phyloP scores from a whole-genome alignment of 176 grass and related monocot species.

The Cymbopogon citratus region DNA sequence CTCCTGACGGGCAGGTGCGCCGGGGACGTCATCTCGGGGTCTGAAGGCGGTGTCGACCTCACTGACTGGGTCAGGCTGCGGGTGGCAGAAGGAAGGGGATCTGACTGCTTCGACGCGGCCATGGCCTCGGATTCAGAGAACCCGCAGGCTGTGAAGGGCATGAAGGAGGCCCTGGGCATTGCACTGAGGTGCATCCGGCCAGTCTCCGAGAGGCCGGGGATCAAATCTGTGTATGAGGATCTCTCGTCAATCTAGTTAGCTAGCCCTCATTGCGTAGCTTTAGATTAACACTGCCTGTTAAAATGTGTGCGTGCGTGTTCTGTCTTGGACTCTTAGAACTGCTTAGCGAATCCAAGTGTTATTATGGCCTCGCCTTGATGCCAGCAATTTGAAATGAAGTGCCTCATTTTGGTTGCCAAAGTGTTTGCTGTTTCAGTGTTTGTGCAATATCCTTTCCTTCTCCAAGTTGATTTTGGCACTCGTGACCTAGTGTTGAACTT shows the following conservation, averaged over 20 bases:
- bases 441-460: neutral
- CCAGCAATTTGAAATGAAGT: slow-evolving; percentile 35
- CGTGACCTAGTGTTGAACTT: too few species aligned
- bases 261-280: slow-evolving; percentile 21
- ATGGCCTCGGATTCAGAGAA: slow-evolving; percentile 64
- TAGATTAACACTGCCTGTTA: slow-evolving; percentile 38
- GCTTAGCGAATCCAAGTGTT: slow-evolving; percentile 30
- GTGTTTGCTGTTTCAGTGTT: neutral
- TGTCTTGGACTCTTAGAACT: neutral
- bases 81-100: slow-evolving; percentile 70
- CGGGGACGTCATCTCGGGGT: slow-evolving; percentile 51
- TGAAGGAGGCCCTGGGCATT: slow-evolving; percentile 88
- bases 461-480: neutral
- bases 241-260: slow-evolving; percentile 80
- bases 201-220: slow-evolving; percentile 77
- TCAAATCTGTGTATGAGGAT: slow-evolving; percentile 97
- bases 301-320: slow-evolving; percentile 1
- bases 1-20: slow-evolving; percentile 70
- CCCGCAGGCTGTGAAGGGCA: slow-evolving; percentile 54
- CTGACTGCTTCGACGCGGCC: slow-evolving; percentile 62
- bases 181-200: slow-evolving; percentile 86
- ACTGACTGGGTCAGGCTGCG: slow-evolving; percentile 71
- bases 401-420: slow-evolving; percentile 2
- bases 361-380: slow-evolving; percentile 65
- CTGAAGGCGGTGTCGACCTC: slow-evolving; percentile 64